These are phyloP conservation scores for Penicillium lividum DNA, from an alignment of 495 filamentous ascomycete genomes.

Conservation along the genomic window DNA sequence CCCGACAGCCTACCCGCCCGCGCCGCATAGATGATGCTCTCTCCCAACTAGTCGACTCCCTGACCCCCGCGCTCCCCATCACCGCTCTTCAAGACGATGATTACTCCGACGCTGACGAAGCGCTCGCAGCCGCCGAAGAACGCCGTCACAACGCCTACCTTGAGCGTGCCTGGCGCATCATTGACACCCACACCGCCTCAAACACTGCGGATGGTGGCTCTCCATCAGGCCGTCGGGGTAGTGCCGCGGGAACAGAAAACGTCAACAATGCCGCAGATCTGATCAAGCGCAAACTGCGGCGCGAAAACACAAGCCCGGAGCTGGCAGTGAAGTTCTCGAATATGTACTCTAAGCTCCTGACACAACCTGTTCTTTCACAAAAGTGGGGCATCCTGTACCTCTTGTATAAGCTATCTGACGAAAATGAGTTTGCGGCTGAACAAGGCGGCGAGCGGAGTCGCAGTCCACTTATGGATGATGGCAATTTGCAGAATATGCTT, in stretches of 20 bases:
- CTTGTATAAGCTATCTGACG: conserved; percentile 76
- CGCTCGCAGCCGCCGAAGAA: conserved; percentile 45
- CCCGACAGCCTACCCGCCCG: conserved; percentile 37
- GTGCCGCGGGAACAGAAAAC: conserved; percentile 46
- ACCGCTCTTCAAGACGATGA: conserved; percentile 36
- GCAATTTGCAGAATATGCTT: conserved; percentile 39
- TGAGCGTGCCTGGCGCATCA: conserved; percentile 47
- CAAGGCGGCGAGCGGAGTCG: conserved; percentile 35
- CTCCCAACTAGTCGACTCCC: conserved; percentile 54
- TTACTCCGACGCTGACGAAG: conserved; percentile 46
- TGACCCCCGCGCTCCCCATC: conserved; percentile 43
- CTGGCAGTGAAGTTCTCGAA: conserved; percentile 87
- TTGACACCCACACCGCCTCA: conserved; percentile 33
- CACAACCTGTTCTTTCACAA: conserved; percentile 85
- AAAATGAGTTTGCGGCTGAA: conserved; percentile 36
- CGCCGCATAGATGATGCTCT: conserved; percentile 58
- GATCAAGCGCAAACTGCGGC: conserved; percentile 82
- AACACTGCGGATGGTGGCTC: conserved; percentile 32
- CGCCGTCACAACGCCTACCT: conserved; percentile 42
- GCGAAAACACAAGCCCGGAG: conserved; percentile 72
- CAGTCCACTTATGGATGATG: conserved; percentile 43
- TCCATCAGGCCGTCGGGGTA: conserved; percentile 36
- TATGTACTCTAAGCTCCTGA: conserved; percentile 81
- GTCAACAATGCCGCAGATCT: conserved; percentile 89
- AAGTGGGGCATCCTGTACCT: conserved; percentile 97